Base-by-base conservation (phyloP, 192 early-diverging fungal genomes). In the Allomyces arbusculus region DNA sequence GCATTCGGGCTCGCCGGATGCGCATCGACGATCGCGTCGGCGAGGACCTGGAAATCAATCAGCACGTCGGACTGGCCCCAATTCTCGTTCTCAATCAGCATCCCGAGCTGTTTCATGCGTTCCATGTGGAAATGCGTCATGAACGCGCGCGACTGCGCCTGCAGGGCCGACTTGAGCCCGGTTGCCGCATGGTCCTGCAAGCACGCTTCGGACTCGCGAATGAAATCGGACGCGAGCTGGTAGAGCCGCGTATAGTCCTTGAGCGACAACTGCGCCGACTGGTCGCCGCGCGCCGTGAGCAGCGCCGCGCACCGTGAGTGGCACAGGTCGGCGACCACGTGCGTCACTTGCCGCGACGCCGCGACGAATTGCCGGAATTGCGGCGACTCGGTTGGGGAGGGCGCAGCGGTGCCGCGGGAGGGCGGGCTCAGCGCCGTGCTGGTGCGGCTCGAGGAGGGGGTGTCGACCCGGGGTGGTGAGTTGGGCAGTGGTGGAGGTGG, bases 51-150 rank as follows among this genome's bases (percentile, higher is more conserved):
- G 64, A 94, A 99, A 66, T 95, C 93, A 65, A 86, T 78, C 0
- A 94, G 92, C n/a, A 99, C 89, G 65, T 89, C 89, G 12, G 89
- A 84, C 69, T 90, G 90, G 24, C 81, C 77, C 96, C 96, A 99
- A 75, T 94, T 91, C 71, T 99, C 96, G 72, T 90, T 95, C 68
- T 97, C 96, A 64, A 99, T 85, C 14, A 95, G 76, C 22, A 89
- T 73, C 14, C 86, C 82, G 23, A 91, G 78, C 72, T 97, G 92
- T 45, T 89, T 92, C 44, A 82, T 78, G 66, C 88, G 89, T 70
- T 95, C 92, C 65, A 90, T 88, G 65, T 99, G 96, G 67, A 99
- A 99, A 73, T 95, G 87, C 62, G 76, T 81, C 22, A 99, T 64
- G 71, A 94, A 96, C 22, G 89, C 80, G 67, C 50, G 50, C 16